Evolutionary conservation across 305 asterid species (phyloP).

Genomic region (Fraxinus albicans): DNA sequence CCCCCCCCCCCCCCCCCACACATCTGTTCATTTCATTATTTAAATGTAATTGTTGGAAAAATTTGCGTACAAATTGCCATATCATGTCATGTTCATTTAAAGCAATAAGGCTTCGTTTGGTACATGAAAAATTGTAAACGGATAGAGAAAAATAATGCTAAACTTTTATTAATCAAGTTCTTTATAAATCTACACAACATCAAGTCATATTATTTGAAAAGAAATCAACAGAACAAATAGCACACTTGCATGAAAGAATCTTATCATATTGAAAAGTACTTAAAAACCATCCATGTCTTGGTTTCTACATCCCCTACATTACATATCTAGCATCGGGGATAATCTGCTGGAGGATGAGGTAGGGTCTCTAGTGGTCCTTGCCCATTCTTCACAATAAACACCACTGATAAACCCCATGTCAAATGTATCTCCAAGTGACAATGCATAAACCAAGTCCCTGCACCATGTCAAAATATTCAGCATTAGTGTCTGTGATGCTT

Average conservation of each 20-base stretch:
- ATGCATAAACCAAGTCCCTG: constrained; percentile 75
- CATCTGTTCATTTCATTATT: not conserved
- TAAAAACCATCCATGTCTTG: constrained; percentile 21
- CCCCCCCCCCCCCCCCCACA: no score
- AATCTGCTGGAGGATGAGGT: constrained; percentile 69
- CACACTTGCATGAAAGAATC: constrained; percentile 40
- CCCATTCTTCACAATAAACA: constrained; percentile 58
- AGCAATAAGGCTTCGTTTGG: not conserved
- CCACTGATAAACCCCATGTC: constrained; percentile 64
- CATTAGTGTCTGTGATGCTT: not conserved
- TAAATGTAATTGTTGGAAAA: not conserved
- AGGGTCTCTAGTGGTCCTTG: constrained; percentile 59
- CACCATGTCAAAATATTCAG: constrained; percentile 20
- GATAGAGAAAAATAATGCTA: not conserved
- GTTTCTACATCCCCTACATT: constrained; percentile 6
- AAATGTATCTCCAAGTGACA: constrained; percentile 61
- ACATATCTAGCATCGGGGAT: constrained; percentile 52
- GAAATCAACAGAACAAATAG: constrained; percentile 20
- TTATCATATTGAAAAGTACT: not conserved
- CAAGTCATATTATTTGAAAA: not conserved
- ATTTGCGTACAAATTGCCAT: not conserved
- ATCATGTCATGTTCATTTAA: not conserved
- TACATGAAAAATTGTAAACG: not conserved
- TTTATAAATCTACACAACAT: constrained; percentile 12
- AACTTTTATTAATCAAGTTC: constrained; percentile 18